Base-by-base conservation (phyloP, 768 basidiomycete genomes). In the Serendipita sp. region DNA sequence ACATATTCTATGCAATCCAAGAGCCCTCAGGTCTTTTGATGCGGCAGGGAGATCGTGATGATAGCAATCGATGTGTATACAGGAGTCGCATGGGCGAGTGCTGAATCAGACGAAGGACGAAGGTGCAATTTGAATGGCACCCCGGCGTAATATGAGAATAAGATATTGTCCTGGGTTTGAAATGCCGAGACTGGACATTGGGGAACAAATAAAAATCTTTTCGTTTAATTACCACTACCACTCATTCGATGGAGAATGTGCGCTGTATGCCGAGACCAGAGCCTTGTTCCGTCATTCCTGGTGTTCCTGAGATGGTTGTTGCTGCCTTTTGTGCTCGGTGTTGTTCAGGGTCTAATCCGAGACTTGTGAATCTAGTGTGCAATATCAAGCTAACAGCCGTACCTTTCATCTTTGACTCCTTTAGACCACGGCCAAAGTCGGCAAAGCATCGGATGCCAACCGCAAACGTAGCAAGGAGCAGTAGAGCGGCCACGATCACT, bases 401-500 rank as follows among this genome's bases (percentile, higher is more conserved):
- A 92, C 89, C 82, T 69, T 85, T 80, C 67, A 81, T 78, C 77
- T 92, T 92, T 58, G 88, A 85, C 15, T 79, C 74, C 64, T 79
- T 77, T 18, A 92, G 76, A n/a, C 91, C 90, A 71, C 82, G 82
- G 73, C 88, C 85, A 70, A 92, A 92, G 76, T 92, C 89, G 34
- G 78, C 72, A 76, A 88, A 88, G 72, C 90, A 92, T 63, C 85
- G 83, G 24, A 91, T 71, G 24, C 90, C 90, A 32, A 92, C 80
- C 11, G 76, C 79, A 70, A 92, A 89, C 10, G 88, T 88, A n/a
- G 77, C 72, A 65, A 89, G 79, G 34, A 92, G 73, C 48, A 92
- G 77, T 15, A 92, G 63, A 74, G 92, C 89, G 0, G 89, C 83
- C 63, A 85, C 78, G 67, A 90, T 80, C 28, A 87, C 90, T 92